Base-by-base conservation (phyloP, 2,329 filamentous ascomycete species). In the Macrophomina pseudophaseolina region DNA sequence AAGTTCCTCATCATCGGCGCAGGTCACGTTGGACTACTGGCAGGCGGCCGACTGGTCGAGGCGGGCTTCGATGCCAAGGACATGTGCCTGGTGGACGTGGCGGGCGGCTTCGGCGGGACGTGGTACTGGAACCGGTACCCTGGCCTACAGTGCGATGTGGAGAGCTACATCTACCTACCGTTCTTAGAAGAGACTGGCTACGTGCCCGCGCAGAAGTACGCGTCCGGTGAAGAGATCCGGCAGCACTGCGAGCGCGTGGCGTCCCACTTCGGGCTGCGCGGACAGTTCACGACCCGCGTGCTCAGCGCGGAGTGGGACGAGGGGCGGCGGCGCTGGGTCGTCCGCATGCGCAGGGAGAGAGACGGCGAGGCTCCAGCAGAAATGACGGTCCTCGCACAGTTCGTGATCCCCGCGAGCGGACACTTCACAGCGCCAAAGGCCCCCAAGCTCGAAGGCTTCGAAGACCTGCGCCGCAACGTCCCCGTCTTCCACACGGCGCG, bases 21-120 rank as follows among this genome's bases (percentile, higher is more conserved):
- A 6, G 83, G 82, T 1, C 81, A 77, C 69, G 79, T 78, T 9
- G 82, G 80, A 7, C 76, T 83, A 30, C 71, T 82, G 4, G 78
- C 76, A 63, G 81, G 80, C 6, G 78, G 78, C 1, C 72, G 77
- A 2, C 68, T 83, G 28, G 72, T 82, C n/a, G 72, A 81, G 67
- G 71, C 75, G 3, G 79, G 80, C 2, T 72, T 80, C 68, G 67
- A 54, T 12, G 35, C 70, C 8, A 69, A 74, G 4, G 76, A 81
- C 56, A 77, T 83, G 30, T 68, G 75, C 16, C 65, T 74, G 4
- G 60, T 74, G 30, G 73, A 76, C 16, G 49, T 52, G 23, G 73
- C 67, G 16, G 60, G 66, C 16, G 66, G 69, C 16, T 71, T 68
- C 18, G 73, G 73, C 3, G 74, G 73, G 1, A 68, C 71, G 1